Evolutionary conservation across 2,329 filamentous ascomycete genomes (phyloP), one percentile per base, ranked within the genome.

Genomic region (Moelleriella libera): DNA sequence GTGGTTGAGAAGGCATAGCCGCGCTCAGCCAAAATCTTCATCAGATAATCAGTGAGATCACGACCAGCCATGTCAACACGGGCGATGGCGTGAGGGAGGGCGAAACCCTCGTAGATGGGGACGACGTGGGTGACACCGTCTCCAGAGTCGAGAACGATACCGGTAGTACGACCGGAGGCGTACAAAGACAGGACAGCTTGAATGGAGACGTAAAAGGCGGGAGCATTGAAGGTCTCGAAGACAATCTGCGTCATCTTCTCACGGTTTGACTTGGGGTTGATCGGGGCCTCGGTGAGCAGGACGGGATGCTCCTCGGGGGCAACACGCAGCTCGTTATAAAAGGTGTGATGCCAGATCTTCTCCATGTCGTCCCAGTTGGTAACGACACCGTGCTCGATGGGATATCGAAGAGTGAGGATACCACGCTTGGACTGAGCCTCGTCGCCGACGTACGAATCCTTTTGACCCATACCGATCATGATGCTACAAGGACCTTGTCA

Each of bases 301-400:
- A 97, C 89, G 63, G 92, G 92, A 83, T 98, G 92, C 85, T 98
- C 92, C 82, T 98, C 92, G 63, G 92, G 92, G 63, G 92, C 92
- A 58, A 98, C 92, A 90, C 92, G 90, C 68, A 98, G 82, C 81
- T 98, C 92, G 78, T 98, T 98, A 87, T 97, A 98, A 82, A 98
- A 98, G 68, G 92, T 97, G 87, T 98, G 92, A 75, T 98, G 92
- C 92, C 92, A 98, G 64, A 98, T 97, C 85, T 97, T 97, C 81
- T 97, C 92, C 92, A 97, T 97, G 74, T 97, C 92, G 72, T 98
- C 92, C 92, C 92, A 98, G 87, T 97, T 97, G 77, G 92, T 98
- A 69, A 98, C 92, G 65, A 98, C 92, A 92, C 92, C 92, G 83
- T 98, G 92, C 82, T 98, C 92, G 70, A 98, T 98, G 68, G 92